Conservation (phyloP, 2,329 filamentous ascomycete genomes). For the Allantophomopsis lycopodina region DNA sequence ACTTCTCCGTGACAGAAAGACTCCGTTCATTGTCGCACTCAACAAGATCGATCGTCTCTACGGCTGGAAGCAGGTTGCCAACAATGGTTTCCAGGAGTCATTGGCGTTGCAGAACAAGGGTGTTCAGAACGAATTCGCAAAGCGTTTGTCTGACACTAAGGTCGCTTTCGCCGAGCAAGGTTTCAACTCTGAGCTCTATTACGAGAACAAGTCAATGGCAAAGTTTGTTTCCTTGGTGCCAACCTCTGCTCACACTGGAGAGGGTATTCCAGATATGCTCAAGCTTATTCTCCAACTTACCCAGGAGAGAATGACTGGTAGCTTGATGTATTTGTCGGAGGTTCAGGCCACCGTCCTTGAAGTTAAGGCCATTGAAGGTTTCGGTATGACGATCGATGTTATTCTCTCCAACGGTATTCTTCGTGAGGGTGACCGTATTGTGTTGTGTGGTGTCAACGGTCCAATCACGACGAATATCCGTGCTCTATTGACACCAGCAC, state of each 20-base stretch:
- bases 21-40: slow-evolving; percentile 93
- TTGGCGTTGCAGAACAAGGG: slow-evolving; percentile 81
- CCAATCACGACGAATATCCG: slow-evolving; percentile 91
- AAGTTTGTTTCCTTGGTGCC: slow-evolving; percentile 91
- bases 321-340: slow-evolving; percentile 96
- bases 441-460: slow-evolving; percentile 92
- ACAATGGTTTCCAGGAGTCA: slow-evolving; percentile 95
- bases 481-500: slow-evolving; percentile 83
- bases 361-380: slow-evolving; percentile 97
- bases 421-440: slow-evolving; percentile 84
- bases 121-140: slow-evolving; percentile 87
- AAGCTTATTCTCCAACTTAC: slow-evolving; percentile 87
- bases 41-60: slow-evolving; percentile 99
- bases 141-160: slow-evolving; percentile 82
- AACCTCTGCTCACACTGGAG: slow-evolving; percentile 95
- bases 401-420: slow-evolving; percentile 93
- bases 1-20: slow-evolving; percentile 82
- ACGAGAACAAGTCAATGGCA: slow-evolving; percentile 96
- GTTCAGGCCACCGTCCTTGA: slow-evolving; percentile 96
- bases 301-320: slow-evolving; percentile 93
- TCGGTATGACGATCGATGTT: slow-evolving; percentile 97
- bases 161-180: slow-evolving; percentile 89
- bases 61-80: slow-evolving; percentile 96
- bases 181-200: slow-evolving; percentile 95
- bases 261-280: slow-evolving; percentile 97